These are phyloP conservation scores for Cyberlindnera petersonii DNA, from an alignment of 805 yeast species.

Conservation along the genomic window DNA sequence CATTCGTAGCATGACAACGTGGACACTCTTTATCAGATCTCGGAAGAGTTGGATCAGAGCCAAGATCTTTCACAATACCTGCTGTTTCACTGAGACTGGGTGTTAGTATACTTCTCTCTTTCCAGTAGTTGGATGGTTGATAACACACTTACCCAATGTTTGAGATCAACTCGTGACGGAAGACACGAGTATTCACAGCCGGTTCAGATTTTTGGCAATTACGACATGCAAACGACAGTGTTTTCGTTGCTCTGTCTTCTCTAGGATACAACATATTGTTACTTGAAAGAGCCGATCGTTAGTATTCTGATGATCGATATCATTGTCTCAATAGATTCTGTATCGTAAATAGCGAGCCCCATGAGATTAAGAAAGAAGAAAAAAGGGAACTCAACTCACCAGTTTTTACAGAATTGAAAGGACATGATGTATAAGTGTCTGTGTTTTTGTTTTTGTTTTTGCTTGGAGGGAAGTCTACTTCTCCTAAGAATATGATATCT, in stretches of 20 bases:
- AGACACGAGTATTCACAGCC: constrained; percentile 83
- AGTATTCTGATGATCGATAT: too few relatives aligned
- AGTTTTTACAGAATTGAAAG: constrained; percentile 92
- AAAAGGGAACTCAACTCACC: constrained; percentile 31
- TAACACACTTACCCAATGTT: constrained; percentile 52
- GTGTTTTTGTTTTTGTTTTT: constrained; percentile 35
- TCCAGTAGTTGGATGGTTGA: not conserved
- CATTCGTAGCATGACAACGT: constrained; percentile 77
- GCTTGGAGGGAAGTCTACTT: too few relatives aligned
- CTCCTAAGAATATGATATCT: too few relatives aligned
- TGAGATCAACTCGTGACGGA: constrained; percentile 87
- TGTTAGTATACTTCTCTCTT: constrained; percentile 1
- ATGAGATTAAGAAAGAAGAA: not conserved
- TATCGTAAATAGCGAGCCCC: too few relatives aligned
- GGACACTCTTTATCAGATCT: constrained; percentile 94
- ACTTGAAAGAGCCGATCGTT: constrained; percentile 37
- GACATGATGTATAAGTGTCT: too few relatives aligned
- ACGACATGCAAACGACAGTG: constrained; percentile 85
- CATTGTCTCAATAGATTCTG: too few relatives aligned
- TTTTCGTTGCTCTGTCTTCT: constrained; percentile 74
- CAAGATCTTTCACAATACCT: constrained; percentile 94
- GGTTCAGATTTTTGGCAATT: constrained; percentile 91
- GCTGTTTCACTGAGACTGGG: constrained; percentile 63
- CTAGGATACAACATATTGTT: constrained; percentile 97
- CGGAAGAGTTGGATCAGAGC: constrained; percentile 96